Evolutionary conservation across 352 stramenopile genomes (phyloP), one percentile per base, ranked within the genome.

Genomic region (Phytophthora pistaciae): DNA sequence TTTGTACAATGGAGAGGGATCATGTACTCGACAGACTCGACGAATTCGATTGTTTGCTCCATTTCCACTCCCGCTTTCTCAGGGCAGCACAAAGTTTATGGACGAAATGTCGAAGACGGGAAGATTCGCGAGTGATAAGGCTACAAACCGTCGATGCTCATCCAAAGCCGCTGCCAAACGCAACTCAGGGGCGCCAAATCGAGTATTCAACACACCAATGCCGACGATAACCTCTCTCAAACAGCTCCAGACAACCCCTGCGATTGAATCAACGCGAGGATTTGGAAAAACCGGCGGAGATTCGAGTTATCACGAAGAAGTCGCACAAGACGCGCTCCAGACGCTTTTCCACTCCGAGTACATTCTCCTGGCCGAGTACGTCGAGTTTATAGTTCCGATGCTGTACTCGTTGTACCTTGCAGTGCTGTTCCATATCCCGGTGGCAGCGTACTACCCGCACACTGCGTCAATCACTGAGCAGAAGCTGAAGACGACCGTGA

Each of bases 321-420:
- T 18, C 36, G 36, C 14, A 18, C 0, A 4, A 10, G 33, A 71
- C 27, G 48, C 31, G 1, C 63, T 71, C 18, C 46, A 59, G 44
- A 44, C 61, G 44, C 59, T 78, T n/a, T 82, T 77, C 48, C 59
- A 70, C 14, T 62, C 57, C 20, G 70, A 81, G 42, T 77, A 71
- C 48, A 23, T 72, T 29, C 33, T 74, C 0, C n/a, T 79, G 44
- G 53, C 52, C 8, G 66, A 77, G 56, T 77, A 79, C 53, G 60
- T 82, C 64, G 63, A 77, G 57, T 73, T 67, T 56, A 56, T 67
- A 1, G 54, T 79, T 5, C 74, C 66, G 49, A 33, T 77, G 4
- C 9, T 79, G 6, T 72, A 77, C 33, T 25, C 58, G 5, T 25
- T 60, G 2, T 78, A 72, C 29, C 25, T 75, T 5, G 33, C 40